Evolutionary conservation across 2,329 filamentous ascomycete species (phyloP).

Genomic region (Pseudofabraea citricarpa): DNA sequence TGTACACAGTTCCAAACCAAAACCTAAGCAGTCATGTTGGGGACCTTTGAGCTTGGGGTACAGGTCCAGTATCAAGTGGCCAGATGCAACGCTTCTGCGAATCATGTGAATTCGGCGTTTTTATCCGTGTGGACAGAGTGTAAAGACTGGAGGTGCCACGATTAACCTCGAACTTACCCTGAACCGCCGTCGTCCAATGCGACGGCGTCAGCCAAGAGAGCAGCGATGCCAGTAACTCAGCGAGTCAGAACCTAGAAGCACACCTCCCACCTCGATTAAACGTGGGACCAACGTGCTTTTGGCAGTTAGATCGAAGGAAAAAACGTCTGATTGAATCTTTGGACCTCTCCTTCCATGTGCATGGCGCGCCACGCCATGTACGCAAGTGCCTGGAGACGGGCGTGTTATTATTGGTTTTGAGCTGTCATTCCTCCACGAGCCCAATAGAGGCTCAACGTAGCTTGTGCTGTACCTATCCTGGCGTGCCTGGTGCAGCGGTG

Average conservation of each 20-base stretch:
- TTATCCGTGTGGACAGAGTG: background rate
- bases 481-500: no score
- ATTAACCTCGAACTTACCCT: no score
- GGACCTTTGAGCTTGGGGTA: no score
- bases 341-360: background rate
- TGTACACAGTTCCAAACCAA: background rate
- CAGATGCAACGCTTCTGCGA: background rate
- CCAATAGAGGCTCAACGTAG: no score
- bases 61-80: background rate
- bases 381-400: background rate
- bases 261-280: background rate
- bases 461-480: no score
- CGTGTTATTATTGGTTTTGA: no score
- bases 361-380: background rate
- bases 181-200: background rate
- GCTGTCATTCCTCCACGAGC: no score
- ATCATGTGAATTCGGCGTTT: background rate
- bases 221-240: no score
- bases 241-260: background rate
- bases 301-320: background rate
- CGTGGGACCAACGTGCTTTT: background rate
- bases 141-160: background rate
- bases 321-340: background rate
- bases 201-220: background rate
- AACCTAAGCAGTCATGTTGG: no score